Evolutionary conservation across 768 basidiomycete genomes (phyloP).

Genomic region (Russula sp.): DNA sequence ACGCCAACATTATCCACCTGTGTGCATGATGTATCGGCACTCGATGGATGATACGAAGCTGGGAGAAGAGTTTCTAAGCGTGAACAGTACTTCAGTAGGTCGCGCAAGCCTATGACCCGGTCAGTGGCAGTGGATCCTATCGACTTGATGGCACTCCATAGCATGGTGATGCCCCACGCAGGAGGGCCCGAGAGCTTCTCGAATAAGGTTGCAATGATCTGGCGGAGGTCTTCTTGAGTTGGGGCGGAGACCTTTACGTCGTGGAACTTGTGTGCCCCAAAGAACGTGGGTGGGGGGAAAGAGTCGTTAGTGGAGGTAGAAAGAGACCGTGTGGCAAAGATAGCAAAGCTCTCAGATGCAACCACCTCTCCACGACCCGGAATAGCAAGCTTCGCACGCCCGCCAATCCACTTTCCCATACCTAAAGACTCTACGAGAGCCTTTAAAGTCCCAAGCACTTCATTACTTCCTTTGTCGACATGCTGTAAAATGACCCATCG

Average conservation of each 20-base stretch:
- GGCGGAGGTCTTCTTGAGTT: slow-evolving; percentile 53
- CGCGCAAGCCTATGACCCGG: slow-evolving; percentile 64
- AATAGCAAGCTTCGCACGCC: slow-evolving; percentile 56
- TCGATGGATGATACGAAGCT: slow-evolving; percentile 37
- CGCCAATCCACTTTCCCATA: slow-evolving; percentile 68
- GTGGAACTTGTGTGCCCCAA: slow-evolving; percentile 77
- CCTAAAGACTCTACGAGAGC: slow-evolving; percentile 72
- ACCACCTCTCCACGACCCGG: slow-evolving; percentile 67
- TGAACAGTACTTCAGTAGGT: slow-evolving; percentile 77
- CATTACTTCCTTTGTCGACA: slow-evolving; percentile 82
- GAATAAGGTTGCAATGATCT: slow-evolving; percentile 65
- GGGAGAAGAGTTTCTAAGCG: slow-evolving; percentile 62
- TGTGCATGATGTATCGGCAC: slow-evolving; percentile 25
- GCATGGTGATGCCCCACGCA: slow-evolving; percentile 45
- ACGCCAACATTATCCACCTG: slow-evolving; percentile 27
- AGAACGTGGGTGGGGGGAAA: slow-evolving; percentile 61
- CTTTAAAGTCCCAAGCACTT: slow-evolving; percentile 82
- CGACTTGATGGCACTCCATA: slow-evolving; percentile 60
- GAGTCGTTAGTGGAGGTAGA: slow-evolving; percentile 38
- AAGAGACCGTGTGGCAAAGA: slow-evolving; percentile 85
- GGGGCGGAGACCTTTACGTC: slow-evolving; percentile 63
- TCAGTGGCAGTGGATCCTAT: slow-evolving; percentile 46
- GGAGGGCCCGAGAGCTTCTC: slow-evolving; percentile 46
- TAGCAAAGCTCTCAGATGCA: slow-evolving; percentile 71
- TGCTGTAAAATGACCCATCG: slow-evolving; percentile 92